Evolutionary conservation across 2,329 filamentous ascomycete genomes (phyloP).

Genomic region (Fusarium praegraminearum): DNA sequence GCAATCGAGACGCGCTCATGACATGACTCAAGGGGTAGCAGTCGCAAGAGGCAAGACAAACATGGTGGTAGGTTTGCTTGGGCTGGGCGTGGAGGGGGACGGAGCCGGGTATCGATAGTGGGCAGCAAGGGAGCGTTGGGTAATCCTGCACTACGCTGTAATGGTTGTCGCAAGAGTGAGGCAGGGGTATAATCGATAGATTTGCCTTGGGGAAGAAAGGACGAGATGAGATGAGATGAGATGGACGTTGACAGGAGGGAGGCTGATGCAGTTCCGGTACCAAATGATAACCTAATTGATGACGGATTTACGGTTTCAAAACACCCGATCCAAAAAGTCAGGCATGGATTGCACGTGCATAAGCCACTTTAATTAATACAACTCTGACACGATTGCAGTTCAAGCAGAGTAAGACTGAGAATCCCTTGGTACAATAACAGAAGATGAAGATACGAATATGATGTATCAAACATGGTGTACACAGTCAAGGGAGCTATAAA

Average conservation of each 20-base stretch:
- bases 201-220: slow-evolving; percentile 7
- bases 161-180: slow-evolving; percentile 1
- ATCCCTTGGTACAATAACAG: neutral
- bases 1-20: slow-evolving; percentile 45
- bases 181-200: slow-evolving; percentile 23
- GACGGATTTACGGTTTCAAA: slow-evolving; percentile 43
- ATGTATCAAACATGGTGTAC: no score
- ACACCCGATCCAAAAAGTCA: slow-evolving; percentile 24
- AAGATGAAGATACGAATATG: neutral
- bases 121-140: slow-evolving; percentile 26
- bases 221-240: neutral
- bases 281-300: slow-evolving; percentile 33
- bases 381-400: slow-evolving; percentile 21
- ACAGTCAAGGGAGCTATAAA: slow-evolving; percentile 2
- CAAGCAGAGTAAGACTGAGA: neutral
- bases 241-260: slow-evolving; percentile 27
- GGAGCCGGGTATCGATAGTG: slow-evolving; percentile 32
- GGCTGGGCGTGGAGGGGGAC: slow-evolving; percentile 18
- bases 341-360: slow-evolving; percentile 42
- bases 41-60: slow-evolving; percentile 38
- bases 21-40: slow-evolving; percentile 46
- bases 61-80: slow-evolving; percentile 40
- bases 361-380: slow-evolving; percentile 26
- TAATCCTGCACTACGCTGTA: neutral
- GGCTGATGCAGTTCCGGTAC: slow-evolving; percentile 30